Base-by-base conservation (phyloP, 257 asterid genomes). In the Fraxinus pennsylvanica region DNA sequence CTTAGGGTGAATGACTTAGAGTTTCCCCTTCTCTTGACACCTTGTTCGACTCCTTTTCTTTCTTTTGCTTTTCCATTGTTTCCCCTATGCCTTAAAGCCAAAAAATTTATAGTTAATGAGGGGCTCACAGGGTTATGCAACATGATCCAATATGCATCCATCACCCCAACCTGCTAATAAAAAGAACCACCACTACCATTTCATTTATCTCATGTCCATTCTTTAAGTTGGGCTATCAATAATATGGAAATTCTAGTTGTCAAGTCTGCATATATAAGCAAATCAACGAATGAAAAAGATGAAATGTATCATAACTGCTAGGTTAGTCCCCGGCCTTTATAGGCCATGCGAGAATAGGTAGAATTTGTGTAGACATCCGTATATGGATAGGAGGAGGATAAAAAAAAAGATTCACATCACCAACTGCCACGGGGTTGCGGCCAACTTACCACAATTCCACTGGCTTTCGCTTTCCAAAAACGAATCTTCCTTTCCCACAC, bases 371-470 rank as follows among this genome's bases (percentile, higher is more conserved):
- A 57, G 27, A 59, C 9, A 3, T 59, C 12, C 8, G 9, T 36
- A 65, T 52, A 45, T 29, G 70, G 43, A 61, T 43, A 6, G 67
- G 10, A 10, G 0, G 43, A 5, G 6, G 5, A 29, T 1, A 6
- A 38, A 38, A 38, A 8, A 6, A 73, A 1, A 32, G 39, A 65
- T 71, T 78, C 69, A 32, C 35, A 72, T 39, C 30, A 63, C 73
- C 25, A 52, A 27, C 76, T 6, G 12, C n/a, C 22, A 59, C 5
- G 35, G 9, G 71, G 63, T 32, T 41, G 59, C 15, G 3, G 73
- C 38, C 68, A 54, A 85, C 97, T 90, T 85, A 90, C 97, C 76
- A 65, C 99, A 94, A 66, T 35, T 80, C 93, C 93, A 94, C 74
- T 29, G 35, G 43, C 35, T 30, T 10, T 86, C 79, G 72, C 89